These are phyloP conservation scores for Agrocybe praecox DNA, from an alignment of 768 basidiomycete species.

Conservation along the genomic window DNA sequence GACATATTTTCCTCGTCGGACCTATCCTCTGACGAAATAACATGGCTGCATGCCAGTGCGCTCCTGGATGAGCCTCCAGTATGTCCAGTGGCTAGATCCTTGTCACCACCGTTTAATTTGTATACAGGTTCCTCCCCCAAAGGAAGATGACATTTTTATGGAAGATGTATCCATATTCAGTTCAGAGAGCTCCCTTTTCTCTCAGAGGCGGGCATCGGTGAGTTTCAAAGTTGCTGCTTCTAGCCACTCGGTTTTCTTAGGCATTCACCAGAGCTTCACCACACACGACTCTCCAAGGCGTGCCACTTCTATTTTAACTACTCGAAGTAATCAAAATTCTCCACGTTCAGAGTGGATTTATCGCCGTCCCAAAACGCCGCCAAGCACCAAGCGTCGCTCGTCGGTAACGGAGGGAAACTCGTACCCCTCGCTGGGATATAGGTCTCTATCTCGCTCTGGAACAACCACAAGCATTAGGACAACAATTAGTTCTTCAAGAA, in stretches of 20 bases:
- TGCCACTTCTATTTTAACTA: slow-evolving; percentile 23
- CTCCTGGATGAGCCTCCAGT: slow-evolving; percentile 21
- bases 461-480: slow-evolving; percentile 17
- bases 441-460: slow-evolving; percentile 23
- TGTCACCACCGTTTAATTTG: neutral
- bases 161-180: slow-evolving; percentile 13
- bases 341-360: slow-evolving; percentile 50
- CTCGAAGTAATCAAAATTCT: slow-evolving; percentile 19
- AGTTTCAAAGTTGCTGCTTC: neutral
- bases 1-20: slow-evolving; percentile 30
- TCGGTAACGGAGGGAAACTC: slow-evolving; percentile 24
- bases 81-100: neutral
- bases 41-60: slow-evolving; percentile 48
- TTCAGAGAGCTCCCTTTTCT: neutral
- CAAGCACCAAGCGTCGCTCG: slow-evolving; percentile 21
- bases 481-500: slow-evolving; percentile 5
- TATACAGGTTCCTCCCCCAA: slow-evolving; percentile 15
- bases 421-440: slow-evolving; percentile 30
- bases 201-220: slow-evolving; percentile 13
- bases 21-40: slow-evolving; percentile 47
- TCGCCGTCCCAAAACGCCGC: slow-evolving; percentile 40
- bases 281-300: slow-evolving; percentile 13
- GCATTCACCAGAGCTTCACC: neutral
- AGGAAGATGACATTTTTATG: slow-evolving; percentile 20
- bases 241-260: neutral